Conservation (phyloP, 2,329 filamentous ascomycete species). For the Talaromyces sp. region DNA sequence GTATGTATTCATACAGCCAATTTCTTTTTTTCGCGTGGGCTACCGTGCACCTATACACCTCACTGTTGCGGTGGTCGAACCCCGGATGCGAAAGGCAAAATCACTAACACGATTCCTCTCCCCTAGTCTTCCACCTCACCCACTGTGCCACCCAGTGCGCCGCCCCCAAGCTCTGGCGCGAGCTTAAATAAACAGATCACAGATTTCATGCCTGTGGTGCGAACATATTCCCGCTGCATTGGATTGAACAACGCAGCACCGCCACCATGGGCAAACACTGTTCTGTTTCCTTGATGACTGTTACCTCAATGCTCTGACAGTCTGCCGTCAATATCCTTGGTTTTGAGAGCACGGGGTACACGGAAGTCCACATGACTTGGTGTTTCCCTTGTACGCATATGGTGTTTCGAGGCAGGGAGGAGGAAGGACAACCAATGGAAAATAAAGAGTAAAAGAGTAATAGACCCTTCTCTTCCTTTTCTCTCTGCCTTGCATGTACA, state of each 20-base stretch:
- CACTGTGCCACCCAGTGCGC: conserved; percentile 94
- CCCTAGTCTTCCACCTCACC: conserved; percentile 94
- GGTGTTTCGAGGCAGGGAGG: conserved; percentile 28
- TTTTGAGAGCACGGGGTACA: conserved; percentile 23
- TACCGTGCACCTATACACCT: neutral
- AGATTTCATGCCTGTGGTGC: conserved; percentile 15
- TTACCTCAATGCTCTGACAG: conserved; percentile 12
- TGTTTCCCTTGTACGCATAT: conserved; percentile 27
- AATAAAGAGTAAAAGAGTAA: conserved; percentile 21
- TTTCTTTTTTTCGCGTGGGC: neutral
- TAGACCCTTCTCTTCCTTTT: conserved; percentile 22
- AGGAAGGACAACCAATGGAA: conserved; percentile 19
- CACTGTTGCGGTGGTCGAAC: too few species aligned
- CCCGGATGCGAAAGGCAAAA: neutral
- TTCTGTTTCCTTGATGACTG: conserved; percentile 24
- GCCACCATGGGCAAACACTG: conserved; percentile 10
- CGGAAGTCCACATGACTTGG: conserved; percentile 2
- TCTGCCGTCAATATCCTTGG: conserved; percentile 26
- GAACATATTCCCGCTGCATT: conserved; percentile 7
- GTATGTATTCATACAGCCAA: conserved; percentile 68
- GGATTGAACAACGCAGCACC: neutral
- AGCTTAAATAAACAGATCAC: conserved; percentile 74
- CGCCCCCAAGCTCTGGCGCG: conserved; percentile 90
- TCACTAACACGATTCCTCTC: conserved; percentile 10
- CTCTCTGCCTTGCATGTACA: conserved; percentile 43